Conservation (phyloP, 805 yeast species). For the Saccharomycopsis sp. region DNA sequence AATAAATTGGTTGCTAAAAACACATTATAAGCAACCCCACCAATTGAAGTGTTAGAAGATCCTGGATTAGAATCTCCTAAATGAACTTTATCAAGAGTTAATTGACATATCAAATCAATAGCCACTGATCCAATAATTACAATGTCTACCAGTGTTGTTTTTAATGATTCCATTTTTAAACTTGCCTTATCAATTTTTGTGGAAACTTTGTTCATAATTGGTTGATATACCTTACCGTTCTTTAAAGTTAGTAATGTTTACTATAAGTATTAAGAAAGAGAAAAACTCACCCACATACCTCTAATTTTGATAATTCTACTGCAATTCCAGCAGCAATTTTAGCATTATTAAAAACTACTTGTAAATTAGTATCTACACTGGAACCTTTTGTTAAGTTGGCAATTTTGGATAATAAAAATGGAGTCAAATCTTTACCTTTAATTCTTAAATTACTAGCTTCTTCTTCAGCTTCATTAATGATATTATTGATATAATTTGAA, state of each 20-base stretch:
- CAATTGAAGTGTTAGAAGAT: slow-evolving; percentile 41
- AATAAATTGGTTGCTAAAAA: slow-evolving; percentile 21
- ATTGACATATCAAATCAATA: slow-evolving; percentile 53
- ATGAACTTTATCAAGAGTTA: slow-evolving; percentile 25
- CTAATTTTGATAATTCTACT: slow-evolving; percentile 32
- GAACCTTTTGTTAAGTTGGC: slow-evolving; percentile 60
- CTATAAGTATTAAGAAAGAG: neutral
- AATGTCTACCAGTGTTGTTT: slow-evolving; percentile 20
- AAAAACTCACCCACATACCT: slow-evolving; percentile 20
- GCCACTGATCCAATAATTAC: slow-evolving; percentile 70
- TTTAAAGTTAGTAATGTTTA: neutral
- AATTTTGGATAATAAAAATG: slow-evolving; percentile 57
- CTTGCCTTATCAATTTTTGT: neutral
- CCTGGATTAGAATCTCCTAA: slow-evolving; percentile 71
- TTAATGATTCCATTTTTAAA: neutral
- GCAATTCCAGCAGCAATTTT: slow-evolving; percentile 60
- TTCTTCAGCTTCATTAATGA: slow-evolving; percentile 47
- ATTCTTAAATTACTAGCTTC: slow-evolving; percentile 46
- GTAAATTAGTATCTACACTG: slow-evolving; percentile 60
- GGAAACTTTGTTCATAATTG: neutral
- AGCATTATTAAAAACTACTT: slow-evolving; percentile 73
- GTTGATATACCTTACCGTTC: neutral
- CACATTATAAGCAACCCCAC: slow-evolving; percentile 82
- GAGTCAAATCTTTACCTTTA: slow-evolving; percentile 68
- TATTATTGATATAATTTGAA: slow-evolving; percentile 36